Evolutionary conservation across 1,139 yeast genomes (phyloP).

Genomic region (Blastobotrys arbuscula): DNA sequence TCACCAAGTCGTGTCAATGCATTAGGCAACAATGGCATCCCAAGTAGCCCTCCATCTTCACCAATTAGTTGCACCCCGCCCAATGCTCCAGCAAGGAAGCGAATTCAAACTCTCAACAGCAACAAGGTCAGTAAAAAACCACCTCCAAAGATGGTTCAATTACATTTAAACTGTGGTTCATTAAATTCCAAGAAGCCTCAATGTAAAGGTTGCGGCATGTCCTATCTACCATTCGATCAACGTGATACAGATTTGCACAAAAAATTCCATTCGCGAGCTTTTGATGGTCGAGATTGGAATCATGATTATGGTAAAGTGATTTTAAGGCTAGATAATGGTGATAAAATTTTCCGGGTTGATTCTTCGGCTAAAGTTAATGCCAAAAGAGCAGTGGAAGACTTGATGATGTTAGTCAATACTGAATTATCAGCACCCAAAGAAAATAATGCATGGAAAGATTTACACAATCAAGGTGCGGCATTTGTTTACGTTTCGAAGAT

Average conservation of each 20-base stretch:
- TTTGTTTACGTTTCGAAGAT: conserved; percentile 41
- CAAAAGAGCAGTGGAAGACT: conserved; percentile 33
- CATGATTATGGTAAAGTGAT: conserved; percentile 32
- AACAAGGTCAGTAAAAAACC: neutral
- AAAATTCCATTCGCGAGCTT: conserved; percentile 40
- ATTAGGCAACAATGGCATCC: neutral
- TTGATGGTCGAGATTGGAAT: conserved; percentile 44
- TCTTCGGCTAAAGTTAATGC: conserved; percentile 29
- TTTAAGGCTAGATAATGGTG: neutral
- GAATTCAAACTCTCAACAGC: neutral
- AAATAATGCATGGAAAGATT: conserved; percentile 42
- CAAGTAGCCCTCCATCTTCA: conserved; percentile 3
- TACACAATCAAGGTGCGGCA: conserved; percentile 32
- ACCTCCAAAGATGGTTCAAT: conserved; percentile 9
- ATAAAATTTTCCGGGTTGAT: conserved; percentile 25
- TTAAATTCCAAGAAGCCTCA: conserved; percentile 27
- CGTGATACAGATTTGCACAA: conserved; percentile 46
- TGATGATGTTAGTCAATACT: conserved; percentile 49
- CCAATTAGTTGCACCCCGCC: conserved; percentile 6
- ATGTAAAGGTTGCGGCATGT: conserved; percentile 57
- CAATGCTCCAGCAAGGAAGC: conserved; percentile 2
- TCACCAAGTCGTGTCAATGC: conserved; percentile 7
- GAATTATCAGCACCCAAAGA: conserved; percentile 57
- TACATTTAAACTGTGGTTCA: conserved; percentile 6
- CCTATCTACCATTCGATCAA: conserved; percentile 43